Conservation (phyloP, 192 early-diverging fungal genomes). For the Piromyces finnis region DNA sequence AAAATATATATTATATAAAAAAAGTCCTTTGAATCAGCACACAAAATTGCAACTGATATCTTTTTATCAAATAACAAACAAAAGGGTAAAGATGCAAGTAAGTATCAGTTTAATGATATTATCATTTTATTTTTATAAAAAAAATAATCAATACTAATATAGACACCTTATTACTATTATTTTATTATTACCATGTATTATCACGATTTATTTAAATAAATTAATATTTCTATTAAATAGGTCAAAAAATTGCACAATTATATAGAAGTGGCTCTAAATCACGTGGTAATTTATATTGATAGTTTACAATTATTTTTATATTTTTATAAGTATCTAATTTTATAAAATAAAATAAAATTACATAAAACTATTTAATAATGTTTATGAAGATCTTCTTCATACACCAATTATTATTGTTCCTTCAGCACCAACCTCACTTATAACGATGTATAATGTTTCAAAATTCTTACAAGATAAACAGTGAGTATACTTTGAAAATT, state of each 20-base stretch:
- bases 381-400: too few relatives aligned
- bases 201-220: too few relatives aligned
- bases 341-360: too few relatives aligned
- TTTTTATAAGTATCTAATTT: background rate
- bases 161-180: too few relatives aligned
- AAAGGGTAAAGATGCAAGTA: background rate
- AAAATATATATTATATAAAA: too few relatives aligned
- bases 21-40: background rate
- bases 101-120: too few relatives aligned
- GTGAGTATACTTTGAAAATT: too few relatives aligned
- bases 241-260: background rate
- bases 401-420: conserved; percentile 91
- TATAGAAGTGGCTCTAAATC: conserved; percentile 12
- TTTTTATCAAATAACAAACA: background rate
- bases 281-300: conserved; percentile 5
- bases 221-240: background rate
- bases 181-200: too few relatives aligned
- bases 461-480: conserved; percentile 57
- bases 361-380: too few relatives aligned
- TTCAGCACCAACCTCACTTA: conserved; percentile 54
- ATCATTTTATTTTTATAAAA: too few relatives aligned
- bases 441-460: conserved; percentile 80
- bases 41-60: background rate
- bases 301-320: background rate
- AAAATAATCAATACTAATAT: too few relatives aligned